phyloP scores from a whole-genome alignment of 371 early-diverging fungal genomes.

The Vairimorpha ceranae region DNA sequence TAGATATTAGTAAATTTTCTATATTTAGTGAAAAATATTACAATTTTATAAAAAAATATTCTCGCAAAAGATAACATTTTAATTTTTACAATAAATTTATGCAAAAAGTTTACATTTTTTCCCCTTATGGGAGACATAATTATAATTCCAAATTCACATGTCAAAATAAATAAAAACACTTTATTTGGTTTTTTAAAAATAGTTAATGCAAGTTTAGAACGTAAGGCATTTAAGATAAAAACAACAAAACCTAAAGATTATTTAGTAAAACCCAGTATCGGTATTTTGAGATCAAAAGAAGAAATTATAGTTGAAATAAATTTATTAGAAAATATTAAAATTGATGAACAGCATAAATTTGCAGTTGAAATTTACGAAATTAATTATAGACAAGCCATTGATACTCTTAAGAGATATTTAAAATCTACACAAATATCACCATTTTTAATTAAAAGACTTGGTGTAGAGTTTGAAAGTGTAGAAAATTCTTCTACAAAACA shows the following conservation, averaged over 20 bases:
- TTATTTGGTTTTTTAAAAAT: constrained; percentile 12
- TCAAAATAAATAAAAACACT: constrained; percentile 15
- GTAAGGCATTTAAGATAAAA: constrained; percentile 75
- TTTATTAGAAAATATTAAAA: constrained; percentile 4
- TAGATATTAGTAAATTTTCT: background rate
- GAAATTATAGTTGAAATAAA: constrained; percentile 29
- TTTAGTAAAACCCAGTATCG: constrained; percentile 85
- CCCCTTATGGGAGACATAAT: constrained; percentile 13
- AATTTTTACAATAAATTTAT: no score
- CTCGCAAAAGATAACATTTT: background rate
- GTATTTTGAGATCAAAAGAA: constrained; percentile 68
- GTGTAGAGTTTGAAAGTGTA: constrained; percentile 10
- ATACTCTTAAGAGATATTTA: constrained; percentile 36
- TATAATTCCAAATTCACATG: constrained; percentile 7
- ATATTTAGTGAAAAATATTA: background rate
- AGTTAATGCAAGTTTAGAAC: constrained; percentile 18
- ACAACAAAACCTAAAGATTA: constrained; percentile 92
- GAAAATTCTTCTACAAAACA: background rate
- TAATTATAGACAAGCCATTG: constrained; percentile 36
- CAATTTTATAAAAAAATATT: background rate
- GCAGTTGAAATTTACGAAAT: constrained; percentile 44
- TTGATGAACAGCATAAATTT: constrained; percentile 36
- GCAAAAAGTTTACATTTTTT: no score
- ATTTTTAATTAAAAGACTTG: constrained; percentile 11
- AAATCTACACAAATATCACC: constrained; percentile 16